Conservation (phyloP, 2,329 filamentous ascomycete species). For the Fusarium camptoceras region DNA sequence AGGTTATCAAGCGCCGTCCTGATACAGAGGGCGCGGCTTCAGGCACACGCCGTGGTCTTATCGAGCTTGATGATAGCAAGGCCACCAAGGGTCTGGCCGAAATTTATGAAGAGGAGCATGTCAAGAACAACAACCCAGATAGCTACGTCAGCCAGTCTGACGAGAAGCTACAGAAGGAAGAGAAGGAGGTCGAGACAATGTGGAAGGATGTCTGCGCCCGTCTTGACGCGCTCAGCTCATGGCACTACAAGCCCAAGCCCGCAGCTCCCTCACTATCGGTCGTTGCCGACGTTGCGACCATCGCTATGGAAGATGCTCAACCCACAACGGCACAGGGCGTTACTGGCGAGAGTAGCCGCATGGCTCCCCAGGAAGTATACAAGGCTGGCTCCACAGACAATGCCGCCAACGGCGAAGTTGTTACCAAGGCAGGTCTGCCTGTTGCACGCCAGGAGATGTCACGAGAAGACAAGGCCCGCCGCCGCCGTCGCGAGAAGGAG, state of each 20-base stretch:
- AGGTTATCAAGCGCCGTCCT: conserved; percentile 84
- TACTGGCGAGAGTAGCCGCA: conserved; percentile 74
- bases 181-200: conserved; percentile 82
- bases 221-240: conserved; percentile 90
- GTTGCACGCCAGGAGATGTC: conserved; percentile 87
- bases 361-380: conserved; percentile 96
- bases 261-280: conserved; percentile 85
- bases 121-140: conserved; percentile 79
- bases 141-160: conserved; percentile 84
- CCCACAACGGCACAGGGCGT: conserved; percentile 84
- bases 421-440: conserved; percentile 81
- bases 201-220: conserved; percentile 86
- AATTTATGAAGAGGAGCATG: conserved; percentile 92
- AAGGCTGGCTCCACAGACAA: conserved; percentile 75
- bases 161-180: conserved; percentile 84
- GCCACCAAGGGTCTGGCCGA: conserved; percentile 89
- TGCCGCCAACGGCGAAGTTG: conserved; percentile 75
- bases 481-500: conserved; percentile 86
- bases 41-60: conserved; percentile 74
- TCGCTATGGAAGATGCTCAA: conserved; percentile 94
- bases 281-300: conserved; percentile 88
- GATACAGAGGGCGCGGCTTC: conserved; percentile 74
- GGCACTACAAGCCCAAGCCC: conserved; percentile 94
- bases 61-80: conserved; percentile 89
- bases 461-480: conserved; percentile 83